A percentile compares a stretch with the other conserved stretches of the same genome.
Conservation (phyloP, 1,284 basidiomycete species). For the Stereum hirsutum region DNA sequence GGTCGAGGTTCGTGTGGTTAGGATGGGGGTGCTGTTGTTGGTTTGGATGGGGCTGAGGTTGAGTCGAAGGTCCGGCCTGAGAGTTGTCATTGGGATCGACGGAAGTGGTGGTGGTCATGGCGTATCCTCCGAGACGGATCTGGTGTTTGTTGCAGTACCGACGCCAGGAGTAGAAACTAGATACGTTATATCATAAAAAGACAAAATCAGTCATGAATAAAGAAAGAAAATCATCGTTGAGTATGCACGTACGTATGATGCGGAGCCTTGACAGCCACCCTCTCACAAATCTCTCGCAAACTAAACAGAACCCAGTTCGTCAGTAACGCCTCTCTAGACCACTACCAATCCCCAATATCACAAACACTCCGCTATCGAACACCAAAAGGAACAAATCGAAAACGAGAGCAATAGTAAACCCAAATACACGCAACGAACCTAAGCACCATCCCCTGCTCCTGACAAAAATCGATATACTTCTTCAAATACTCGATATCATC, state of each 20-base stretch:
- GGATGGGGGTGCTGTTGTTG: too few relatives aligned
- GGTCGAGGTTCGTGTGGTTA: too few relatives aligned
- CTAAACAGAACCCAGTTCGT: conserved; percentile 15
- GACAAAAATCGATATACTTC: conserved; percentile 79
- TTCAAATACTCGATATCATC: conserved; percentile 75
- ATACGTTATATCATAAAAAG: conserved; percentile 4
- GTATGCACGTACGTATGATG: conserved; percentile 74
- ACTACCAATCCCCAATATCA: too few relatives aligned
- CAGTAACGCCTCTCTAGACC: too few relatives aligned
- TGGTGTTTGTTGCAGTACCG: conserved; percentile 84
- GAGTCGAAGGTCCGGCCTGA: too few relatives aligned
- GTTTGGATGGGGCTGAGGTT: too few relatives aligned
- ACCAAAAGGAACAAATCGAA: too few relatives aligned
- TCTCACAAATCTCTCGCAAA: conserved; percentile 74
- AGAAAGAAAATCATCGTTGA: conserved; percentile 1
- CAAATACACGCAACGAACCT: conserved; percentile 19
- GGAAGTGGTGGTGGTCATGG: conserved; percentile 41
- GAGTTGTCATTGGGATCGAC: conserved; percentile 23
- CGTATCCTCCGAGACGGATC: conserved; percentile 72
- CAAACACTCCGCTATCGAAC: neutral
- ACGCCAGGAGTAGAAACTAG: conserved; percentile 80
- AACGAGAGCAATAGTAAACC: too few relatives aligned
- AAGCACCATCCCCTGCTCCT: conserved; percentile 70
- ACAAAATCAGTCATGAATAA: neutral
- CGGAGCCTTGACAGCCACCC: conserved; percentile 76